Base-by-base conservation (phyloP, 75 land plant genomes). In the Pinus taeda region DNA sequence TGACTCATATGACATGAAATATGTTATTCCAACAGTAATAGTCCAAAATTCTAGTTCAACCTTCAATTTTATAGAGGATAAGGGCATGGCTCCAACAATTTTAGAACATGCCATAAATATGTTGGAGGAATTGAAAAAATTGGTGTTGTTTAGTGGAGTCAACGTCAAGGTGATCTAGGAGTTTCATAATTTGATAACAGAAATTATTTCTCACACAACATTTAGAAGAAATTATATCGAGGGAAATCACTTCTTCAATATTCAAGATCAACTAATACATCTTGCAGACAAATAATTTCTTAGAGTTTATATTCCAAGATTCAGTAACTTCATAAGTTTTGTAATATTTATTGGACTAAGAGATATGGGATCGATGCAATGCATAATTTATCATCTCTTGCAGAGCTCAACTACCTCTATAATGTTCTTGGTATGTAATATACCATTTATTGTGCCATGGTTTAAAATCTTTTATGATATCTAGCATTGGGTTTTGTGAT, bases 191-290 rank as follows among this genome's bases (percentile, higher is more conserved):
- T 61, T 90, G n/a, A 83, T 85, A 26, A 77, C 80, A 63, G 87
- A 87, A 75, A 81, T 80, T 30, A 90, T 90, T 26, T 81, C 91
- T 14, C 60, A 81, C 33, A 77, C 91, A 55, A 87, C 90, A 29
- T 90, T 90, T 79, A 90, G 91, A 55, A 82, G 85, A 81, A 90
- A 67, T 78, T 85, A 82, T 77, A 66, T 76, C 75, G 80, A 84
- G 71, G 90, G n/a, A n/a, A n/a, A n/a, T n/a, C 15, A 64, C 17
- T 78, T 87, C 29, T 83, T 88, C 58, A 72, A 84, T 67, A 80
- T 86, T 42, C 81, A 85, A 72, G 45, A 72, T 2, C 78, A 90
- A 73, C 78, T 22, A 20, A 55, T 72, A 5, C 29, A 58, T 55
- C 71, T 83, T 2, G 11, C 71, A 5, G 15, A 81, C 15, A 71